Evolutionary conservation across 495 filamentous ascomycete genomes (phyloP), one percentile per base, ranked within the genome.

Genomic region (Lepraria neglecta): DNA sequence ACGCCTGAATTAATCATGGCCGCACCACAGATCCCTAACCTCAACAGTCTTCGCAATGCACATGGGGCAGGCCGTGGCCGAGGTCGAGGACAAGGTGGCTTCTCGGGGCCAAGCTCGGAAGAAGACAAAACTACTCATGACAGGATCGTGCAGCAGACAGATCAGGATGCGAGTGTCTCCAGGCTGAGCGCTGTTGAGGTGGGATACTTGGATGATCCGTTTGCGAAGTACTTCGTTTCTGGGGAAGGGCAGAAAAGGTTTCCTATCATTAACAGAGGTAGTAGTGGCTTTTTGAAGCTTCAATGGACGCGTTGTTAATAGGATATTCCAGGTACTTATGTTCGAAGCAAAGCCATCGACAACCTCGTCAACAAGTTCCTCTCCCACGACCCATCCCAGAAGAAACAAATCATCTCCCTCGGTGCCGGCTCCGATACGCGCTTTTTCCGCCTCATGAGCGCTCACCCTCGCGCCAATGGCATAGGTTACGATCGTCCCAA

Each of bases 361-460:
- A 74, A 73, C 44, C 82, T 98, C 28, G 84, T 97, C 60, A 70
- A 80, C 30, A 71, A 72, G 40, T 97, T 97, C 70, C 80, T 97
- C 52, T 70, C 63, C 54, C 48, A 71, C 60, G 52, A 50, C n/a
- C n/a, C 68, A 4, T 48, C 52, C 17, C 50, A 64, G 3, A 71
- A 70, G 56, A 90, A 87, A 68, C 94, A 98, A 68, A 92, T 98
- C 56, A 83, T 97, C 58, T 97, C 91, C 3, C 82, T 98, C 2
- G 94, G 95, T 50, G 94, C 94, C 27, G 94, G 94, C 19, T 91
- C 92, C 7, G 94, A 98, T 67, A 98, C 94, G 9, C 82, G 94
- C 21, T 85, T 82, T 67, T 89, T 95, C 63, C 86, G 90, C 27
- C 77, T 92, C 46, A 74, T 84, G 40, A 62, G 62, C 7, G 55